These are phyloP conservation scores for Ajuga chamaepitys DNA, from an alignment of 257 asterid genomes.

Conservation along the genomic window DNA sequence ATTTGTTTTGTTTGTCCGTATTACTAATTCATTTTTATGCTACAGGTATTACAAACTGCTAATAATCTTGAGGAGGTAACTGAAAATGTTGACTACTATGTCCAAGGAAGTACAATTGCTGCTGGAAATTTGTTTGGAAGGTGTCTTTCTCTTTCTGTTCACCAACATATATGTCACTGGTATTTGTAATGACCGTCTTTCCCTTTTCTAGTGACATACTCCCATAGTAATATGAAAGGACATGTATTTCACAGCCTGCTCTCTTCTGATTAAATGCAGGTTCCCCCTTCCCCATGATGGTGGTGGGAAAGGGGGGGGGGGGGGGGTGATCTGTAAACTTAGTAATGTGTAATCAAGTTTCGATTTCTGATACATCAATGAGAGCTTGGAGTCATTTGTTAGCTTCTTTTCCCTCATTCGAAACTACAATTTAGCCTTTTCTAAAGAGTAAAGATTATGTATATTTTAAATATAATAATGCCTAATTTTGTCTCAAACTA, in stretches of 20 bases:
- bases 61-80: slow-evolving; percentile 97
- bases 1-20: slow-evolving; percentile 3
- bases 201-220: not conserved
- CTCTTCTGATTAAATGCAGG: not conserved
- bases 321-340: not conserved
- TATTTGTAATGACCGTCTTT: slow-evolving; percentile 1
- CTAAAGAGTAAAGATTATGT: not conserved
- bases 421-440: slow-evolving; percentile 3
- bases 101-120: slow-evolving; percentile 91
- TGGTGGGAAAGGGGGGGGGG: not conserved
- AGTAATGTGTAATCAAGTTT: not conserved
- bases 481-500: not conserved
- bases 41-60: slow-evolving; percentile 90
- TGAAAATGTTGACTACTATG: slow-evolving; percentile 90
- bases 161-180: slow-evolving; percentile 9
- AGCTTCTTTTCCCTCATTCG: not conserved
- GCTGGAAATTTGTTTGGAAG: slow-evolving; percentile 99
- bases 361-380: not conserved
- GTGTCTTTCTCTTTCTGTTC: slow-evolving; percentile 27
- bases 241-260: not conserved
- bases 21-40: slow-evolving; percentile 13
- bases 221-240: not conserved
- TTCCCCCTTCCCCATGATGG: not conserved
- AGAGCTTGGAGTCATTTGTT: not conserved
- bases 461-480: not conserved